Evolutionary conservation across 805 yeast species (phyloP).

Genomic region (Wickerhamiella occidentalis): DNA sequence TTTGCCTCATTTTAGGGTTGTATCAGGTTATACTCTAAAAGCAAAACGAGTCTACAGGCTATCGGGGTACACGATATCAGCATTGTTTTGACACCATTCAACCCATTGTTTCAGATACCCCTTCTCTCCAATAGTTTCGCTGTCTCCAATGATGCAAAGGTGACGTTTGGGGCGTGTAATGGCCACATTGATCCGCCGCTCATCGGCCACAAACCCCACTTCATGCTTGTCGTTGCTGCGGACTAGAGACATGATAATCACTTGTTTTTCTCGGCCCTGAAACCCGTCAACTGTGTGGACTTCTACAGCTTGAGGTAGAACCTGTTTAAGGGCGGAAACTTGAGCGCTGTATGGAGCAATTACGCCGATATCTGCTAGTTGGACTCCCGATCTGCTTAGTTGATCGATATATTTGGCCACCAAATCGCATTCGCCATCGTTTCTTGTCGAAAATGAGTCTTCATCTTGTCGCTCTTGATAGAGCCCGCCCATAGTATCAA

Average conservation of each 20-base stretch:
- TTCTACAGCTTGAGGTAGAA: conserved; percentile 41
- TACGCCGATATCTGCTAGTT: conserved; percentile 54
- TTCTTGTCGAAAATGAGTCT: conserved; percentile 35
- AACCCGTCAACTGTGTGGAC: conserved; percentile 90
- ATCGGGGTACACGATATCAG: conserved; percentile 7
- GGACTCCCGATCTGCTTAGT: conserved; percentile 43
- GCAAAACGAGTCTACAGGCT: no score
- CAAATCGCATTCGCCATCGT: conserved; percentile 61
- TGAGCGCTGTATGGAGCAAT: conserved; percentile 90
- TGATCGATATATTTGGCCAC: conserved; percentile 45
- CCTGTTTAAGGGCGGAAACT: conserved; percentile 45
- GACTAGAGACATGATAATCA: conserved; percentile 66
- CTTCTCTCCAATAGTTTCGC: conserved; percentile 1
- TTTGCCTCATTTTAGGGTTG: no score
- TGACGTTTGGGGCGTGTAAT: conserved; percentile 84
- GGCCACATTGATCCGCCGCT: conserved; percentile 79
- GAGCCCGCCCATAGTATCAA: conserved; percentile 87
- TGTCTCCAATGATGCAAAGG: conserved; percentile 71
- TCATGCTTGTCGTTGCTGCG: conserved; percentile 60
- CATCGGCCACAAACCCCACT: conserved; percentile 74
- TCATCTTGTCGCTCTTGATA: conserved; percentile 43
- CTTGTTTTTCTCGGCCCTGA: conserved; percentile 92
- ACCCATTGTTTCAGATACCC: conserved; percentile 10
- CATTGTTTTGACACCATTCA: conserved; percentile 10
- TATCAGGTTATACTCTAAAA: no score